phyloP scores from a whole-genome alignment of 2,329 filamentous ascomycete genomes.

The Stemphylium vesicarium region DNA sequence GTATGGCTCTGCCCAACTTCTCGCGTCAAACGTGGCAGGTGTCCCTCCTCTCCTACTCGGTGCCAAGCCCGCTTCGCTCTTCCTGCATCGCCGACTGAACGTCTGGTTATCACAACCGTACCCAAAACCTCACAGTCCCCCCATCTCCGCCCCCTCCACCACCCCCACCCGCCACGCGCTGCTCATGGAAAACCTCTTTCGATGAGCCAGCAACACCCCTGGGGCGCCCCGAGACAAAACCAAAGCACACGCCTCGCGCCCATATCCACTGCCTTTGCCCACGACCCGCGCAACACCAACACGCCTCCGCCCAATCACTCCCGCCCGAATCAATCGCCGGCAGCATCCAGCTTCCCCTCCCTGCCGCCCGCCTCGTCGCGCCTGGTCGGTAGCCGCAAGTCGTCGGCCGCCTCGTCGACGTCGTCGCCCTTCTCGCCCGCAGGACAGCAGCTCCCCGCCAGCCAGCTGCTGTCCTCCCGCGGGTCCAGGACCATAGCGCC shows the following conservation, averaged over 20 bases:
- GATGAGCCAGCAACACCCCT: conserved; percentile 63
- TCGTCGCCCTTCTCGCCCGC: conserved; percentile 62
- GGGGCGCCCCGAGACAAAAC: conserved; percentile 62
- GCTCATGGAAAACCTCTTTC: conserved; percentile 52
- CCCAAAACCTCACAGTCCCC: conserved; percentile 15
- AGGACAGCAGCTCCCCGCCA: conserved; percentile 61
- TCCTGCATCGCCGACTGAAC: conserved; percentile 13
- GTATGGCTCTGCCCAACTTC: neutral
- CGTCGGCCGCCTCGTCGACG: conserved; percentile 61
- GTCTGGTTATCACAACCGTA: conserved; percentile 26
- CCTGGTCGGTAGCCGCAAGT: conserved; percentile 60
- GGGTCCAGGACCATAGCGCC: conserved; percentile 63
- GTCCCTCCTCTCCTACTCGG: conserved; percentile 9
- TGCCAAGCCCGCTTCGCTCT: conserved; percentile 19
- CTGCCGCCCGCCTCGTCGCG: conserved; percentile 57
- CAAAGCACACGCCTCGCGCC: conserved; percentile 64
- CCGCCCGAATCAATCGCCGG: conserved; percentile 59
- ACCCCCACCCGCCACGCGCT: conserved; percentile 40
- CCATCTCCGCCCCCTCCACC: conserved; percentile 21
- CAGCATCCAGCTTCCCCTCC: conserved; percentile 60
- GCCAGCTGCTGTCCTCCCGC: conserved; percentile 63
- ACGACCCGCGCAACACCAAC: conserved; percentile 50
- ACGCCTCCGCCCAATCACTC: conserved; percentile 57
- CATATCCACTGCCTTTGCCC: conserved; percentile 58
- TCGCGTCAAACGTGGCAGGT: conserved; percentile 11